These are phyloP conservation scores for Botrytis deweyae DNA, from an alignment of 2,329 filamentous ascomycete species.

Conservation along the genomic window DNA sequence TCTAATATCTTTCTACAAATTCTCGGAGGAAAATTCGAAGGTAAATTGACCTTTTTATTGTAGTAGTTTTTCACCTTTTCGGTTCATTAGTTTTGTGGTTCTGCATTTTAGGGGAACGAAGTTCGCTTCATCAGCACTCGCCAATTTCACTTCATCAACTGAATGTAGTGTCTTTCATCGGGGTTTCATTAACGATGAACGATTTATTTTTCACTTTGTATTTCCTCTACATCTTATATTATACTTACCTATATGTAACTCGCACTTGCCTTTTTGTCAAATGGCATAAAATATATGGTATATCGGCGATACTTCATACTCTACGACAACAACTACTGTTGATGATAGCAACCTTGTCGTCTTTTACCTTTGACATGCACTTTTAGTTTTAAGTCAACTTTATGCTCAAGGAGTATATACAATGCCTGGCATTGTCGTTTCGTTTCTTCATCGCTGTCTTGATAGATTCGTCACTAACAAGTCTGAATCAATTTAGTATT, in stretches of 20 bases:
- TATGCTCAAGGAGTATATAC: too few species aligned
- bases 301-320: not conserved
- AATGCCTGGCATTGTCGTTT: not conserved
- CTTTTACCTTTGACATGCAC: not conserved
- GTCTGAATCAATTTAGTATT: not conserved
- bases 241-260: not conserved
- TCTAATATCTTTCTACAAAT: not conserved
- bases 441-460: not conserved
- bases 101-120: not conserved
- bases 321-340: not conserved
- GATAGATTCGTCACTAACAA: not conserved
- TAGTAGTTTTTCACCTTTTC: conserved; percentile 13
- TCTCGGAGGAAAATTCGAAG: not conserved
- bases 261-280: not conserved
- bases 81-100: not conserved
- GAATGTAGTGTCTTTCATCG: not conserved
- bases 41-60: conserved; percentile 10
- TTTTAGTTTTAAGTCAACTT: too few species aligned
- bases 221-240: too few species aligned
- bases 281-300: too few species aligned
- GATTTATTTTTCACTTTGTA: not conserved
- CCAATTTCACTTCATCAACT: conserved; percentile 4
- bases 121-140: conserved; percentile 15
- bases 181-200: not conserved
- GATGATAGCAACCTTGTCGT: not conserved